phyloP scores from a whole-genome alignment of 495 filamentous ascomycete genomes.

The Corynascus novoguineensis region DNA sequence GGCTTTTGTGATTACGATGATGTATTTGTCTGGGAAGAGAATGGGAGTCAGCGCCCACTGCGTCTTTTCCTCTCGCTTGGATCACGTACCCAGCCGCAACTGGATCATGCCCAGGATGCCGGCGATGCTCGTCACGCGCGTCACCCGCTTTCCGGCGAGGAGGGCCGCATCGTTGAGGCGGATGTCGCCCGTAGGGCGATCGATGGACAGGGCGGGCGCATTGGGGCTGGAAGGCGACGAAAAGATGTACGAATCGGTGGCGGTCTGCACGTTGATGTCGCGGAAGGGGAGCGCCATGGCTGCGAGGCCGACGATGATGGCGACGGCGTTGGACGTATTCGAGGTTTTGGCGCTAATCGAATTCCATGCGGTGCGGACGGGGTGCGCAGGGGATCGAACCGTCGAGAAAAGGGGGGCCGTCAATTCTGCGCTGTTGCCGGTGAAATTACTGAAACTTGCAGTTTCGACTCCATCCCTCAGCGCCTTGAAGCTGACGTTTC shows the following conservation, averaged over 20 bases:
- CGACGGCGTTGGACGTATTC: not conserved
- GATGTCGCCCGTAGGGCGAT: slow-evolving; percentile 88
- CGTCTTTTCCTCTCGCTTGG: not conserved
- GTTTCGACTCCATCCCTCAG: not conserved
- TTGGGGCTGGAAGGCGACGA: slow-evolving; percentile 89
- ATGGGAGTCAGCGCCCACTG: not conserved
- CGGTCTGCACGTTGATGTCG: slow-evolving; percentile 93
- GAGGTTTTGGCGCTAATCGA: not conserved
- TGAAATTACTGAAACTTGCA: not conserved
- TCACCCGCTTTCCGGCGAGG: slow-evolving; percentile 71
- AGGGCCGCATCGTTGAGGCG: slow-evolving; percentile 73
- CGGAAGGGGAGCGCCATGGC: slow-evolving; percentile 71
- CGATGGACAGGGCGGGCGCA: slow-evolving; percentile 78
- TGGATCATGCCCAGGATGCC: slow-evolving; percentile 91
- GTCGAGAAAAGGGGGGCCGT: not conserved
- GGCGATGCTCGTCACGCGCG: slow-evolving; percentile 68
- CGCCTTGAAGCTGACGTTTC: slow-evolving; percentile 11
- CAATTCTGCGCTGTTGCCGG: not conserved
- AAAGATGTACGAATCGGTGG: slow-evolving; percentile 89
- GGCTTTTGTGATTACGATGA: slow-evolving; percentile 92
- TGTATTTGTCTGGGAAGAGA: slow-evolving; percentile 92
- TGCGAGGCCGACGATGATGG: slow-evolving; percentile 1
- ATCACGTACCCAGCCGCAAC: slow-evolving; percentile 70
- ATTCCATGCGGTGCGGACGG: not conserved
- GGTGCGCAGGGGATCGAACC: not conserved